Percentiles rank a stretch among this genome's conserved stretches.
phyloP scores from a whole-genome alignment of 768 basidiomycete species.

The Coprinopsis cinerea region DNA sequence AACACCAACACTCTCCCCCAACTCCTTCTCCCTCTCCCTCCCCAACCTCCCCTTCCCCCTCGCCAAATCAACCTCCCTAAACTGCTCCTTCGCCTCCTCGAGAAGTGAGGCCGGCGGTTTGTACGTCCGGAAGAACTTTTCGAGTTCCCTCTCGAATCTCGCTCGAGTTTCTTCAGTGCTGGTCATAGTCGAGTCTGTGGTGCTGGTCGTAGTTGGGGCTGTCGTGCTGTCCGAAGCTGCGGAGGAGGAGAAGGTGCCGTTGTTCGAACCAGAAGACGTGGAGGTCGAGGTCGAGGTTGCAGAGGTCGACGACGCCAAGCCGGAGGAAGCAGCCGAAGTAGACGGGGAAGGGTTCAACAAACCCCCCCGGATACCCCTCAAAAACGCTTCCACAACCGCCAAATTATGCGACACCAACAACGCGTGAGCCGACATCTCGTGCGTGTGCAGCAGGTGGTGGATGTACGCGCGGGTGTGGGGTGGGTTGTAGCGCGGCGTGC shows the following conservation, averaged over 20 bases:
- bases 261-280: too few species aligned
- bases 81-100: conserved; percentile 44
- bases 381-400: conserved; percentile 57
- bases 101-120: conserved; percentile 44
- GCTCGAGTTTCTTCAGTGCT: conserved; percentile 7
- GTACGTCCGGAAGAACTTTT: conserved; percentile 44
- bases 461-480: conserved; percentile 58
- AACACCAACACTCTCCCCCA: conserved; percentile 10
- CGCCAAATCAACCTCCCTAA: conserved; percentile 63
- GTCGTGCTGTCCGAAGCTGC: too few species aligned
- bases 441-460: conserved; percentile 82
- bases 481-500: conserved; percentile 18
- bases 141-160: conserved; percentile 40
- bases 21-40: conserved; percentile 50
- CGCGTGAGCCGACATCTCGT: conserved; percentile 85
- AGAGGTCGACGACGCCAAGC: background rate
- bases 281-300: background rate
- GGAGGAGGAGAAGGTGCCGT: too few species aligned
- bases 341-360: too few species aligned
- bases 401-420: conserved; percentile 75
- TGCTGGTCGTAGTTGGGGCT: too few species aligned
- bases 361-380: conserved; percentile 46
- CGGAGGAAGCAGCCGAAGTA: too few species aligned
- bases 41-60: conserved; percentile 72
- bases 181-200: too few species aligned